Evolutionary conservation across 129 eudicot genomes (phyloP).

Genomic region (Tagetes erecta): DNA sequence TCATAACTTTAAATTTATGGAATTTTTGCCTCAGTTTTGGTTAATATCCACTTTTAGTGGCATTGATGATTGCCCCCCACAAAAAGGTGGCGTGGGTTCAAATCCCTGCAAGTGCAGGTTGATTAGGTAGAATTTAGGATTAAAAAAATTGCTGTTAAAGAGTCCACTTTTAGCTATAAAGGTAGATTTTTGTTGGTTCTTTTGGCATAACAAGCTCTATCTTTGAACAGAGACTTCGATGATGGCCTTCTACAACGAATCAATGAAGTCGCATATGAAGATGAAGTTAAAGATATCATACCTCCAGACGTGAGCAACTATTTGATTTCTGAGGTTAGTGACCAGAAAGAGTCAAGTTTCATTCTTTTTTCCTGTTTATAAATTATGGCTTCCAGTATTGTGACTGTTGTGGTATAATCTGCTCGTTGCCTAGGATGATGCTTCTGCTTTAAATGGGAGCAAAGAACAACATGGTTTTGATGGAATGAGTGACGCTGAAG

Average conservation of each 20-base stretch:
- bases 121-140: too few species aligned
- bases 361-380: background rate
- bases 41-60: slow-evolving; percentile 35
- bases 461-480: slow-evolving; percentile 78
- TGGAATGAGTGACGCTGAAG: slow-evolving; percentile 93
- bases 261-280: slow-evolving; percentile 73
- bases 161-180: background rate
- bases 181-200: background rate
- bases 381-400: background rate
- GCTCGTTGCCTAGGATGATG: slow-evolving; percentile 7
- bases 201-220: slow-evolving; percentile 28
- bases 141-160: too few species aligned
- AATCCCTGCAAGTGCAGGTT: too few species aligned
- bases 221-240: slow-evolving; percentile 81
- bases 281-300: slow-evolving; percentile 58
- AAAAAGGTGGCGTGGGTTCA: background rate
- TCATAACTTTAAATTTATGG: background rate
- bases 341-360: background rate
- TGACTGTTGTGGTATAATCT: background rate
- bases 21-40: slow-evolving; percentile 16
- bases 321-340: slow-evolving; percentile 84
- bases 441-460: slow-evolving; percentile 43
- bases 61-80: slow-evolving; percentile 76
- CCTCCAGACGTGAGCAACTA: slow-evolving; percentile 98
- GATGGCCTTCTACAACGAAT: slow-evolving; percentile 72